Evolutionary conservation across 805 yeast genomes (phyloP), one percentile per base, ranked within the genome.

Genomic region (Kodamaea nitidulidarum): DNA sequence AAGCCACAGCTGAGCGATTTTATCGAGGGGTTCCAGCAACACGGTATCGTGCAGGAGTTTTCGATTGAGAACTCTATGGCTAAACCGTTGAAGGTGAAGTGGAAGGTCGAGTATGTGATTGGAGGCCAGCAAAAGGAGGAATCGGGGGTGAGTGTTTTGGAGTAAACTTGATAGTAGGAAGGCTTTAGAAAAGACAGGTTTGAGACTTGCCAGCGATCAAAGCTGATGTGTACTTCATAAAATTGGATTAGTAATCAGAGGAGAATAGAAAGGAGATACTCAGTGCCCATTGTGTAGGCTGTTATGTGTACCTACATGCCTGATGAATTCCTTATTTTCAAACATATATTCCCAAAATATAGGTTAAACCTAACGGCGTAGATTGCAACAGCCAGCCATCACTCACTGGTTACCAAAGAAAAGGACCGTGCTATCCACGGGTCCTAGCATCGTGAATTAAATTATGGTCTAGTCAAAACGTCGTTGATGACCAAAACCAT

Each of bases 11-110:
- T 82, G 7, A 71, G 76, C 38, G 77, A 74, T 40, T 52, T 58
- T 21, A 51, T 85, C n/a, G 67, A 69, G 41, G 71, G 76, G 2
- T 68, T 67, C 39, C 67, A 65, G 34, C 58, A 55, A 25, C 68
- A 74, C 39, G 79, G 79, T 5, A 65, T 83, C 12, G 58, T 66
- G 4, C 93, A 85, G 59, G 67, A 61, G 24, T 68, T 77, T 36
- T 53, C 60, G 1, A 57, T 61, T 25, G 71, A 65, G 36, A 67
- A 61, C 48, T 50, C 61, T 6, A 38, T 43, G 17, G 48, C 53
- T 27, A 70, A 64, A 49, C 57, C 55, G 17, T 63, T 83, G 48
- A 85, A 84, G 59, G 69, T 87, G 42, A 83, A 86, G 58, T 87
- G 90, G 91, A 84, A 81, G 58, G 71, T 75, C 16, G 75, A 75